A percentile compares a stretch with the other conserved stretches of the same genome.
phyloP scores from a whole-genome alignment of 164 flowering plant genomes.

The Platanus orientalis region DNA sequence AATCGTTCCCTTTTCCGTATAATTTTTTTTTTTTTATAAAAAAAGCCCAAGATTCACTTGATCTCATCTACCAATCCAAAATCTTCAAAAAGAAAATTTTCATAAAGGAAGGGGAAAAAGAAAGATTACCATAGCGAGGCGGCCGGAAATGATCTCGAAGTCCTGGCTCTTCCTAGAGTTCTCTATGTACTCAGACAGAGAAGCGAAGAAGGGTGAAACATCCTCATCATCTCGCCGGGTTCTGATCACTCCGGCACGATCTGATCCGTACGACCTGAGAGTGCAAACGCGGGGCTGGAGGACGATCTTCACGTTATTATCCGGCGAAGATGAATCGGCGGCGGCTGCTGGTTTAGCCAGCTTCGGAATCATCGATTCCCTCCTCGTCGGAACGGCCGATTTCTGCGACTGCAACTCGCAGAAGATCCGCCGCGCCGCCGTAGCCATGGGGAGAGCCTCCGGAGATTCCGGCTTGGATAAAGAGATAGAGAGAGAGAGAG shows the following conservation, averaged over 20 bases:
- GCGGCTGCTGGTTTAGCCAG: background rate
- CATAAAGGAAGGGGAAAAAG: background rate
- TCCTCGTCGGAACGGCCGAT: slow-evolving; percentile 12
- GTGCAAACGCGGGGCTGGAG: slow-evolving; percentile 82
- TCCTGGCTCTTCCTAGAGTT: slow-evolving; percentile 80
- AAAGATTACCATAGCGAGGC: slow-evolving; percentile 76
- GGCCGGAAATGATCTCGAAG: slow-evolving; percentile 80
- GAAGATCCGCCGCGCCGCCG: slow-evolving; percentile 28
- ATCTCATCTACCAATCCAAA: no score
- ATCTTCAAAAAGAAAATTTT: no score
- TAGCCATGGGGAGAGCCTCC: slow-evolving; percentile 15
- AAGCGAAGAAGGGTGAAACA: slow-evolving; percentile 61
- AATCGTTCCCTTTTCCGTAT: no score
- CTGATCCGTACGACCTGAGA: slow-evolving; percentile 68
- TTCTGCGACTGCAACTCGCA: slow-evolving; percentile 25
- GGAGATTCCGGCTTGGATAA: background rate
- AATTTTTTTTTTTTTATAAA: no score
- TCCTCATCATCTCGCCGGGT: slow-evolving; percentile 23
- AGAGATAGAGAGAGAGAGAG: background rate
- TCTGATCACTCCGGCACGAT: slow-evolving; percentile 39
- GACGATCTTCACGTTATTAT: slow-evolving; percentile 38
- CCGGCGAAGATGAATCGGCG: slow-evolving; percentile 3
- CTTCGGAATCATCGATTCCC: slow-evolving; percentile 5
- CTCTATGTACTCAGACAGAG: slow-evolving; percentile 74
- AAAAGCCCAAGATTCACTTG: no score